Evolutionary conservation across 495 filamentous ascomycete species (phyloP).

Genomic region (Clavariopsis aquatica): DNA sequence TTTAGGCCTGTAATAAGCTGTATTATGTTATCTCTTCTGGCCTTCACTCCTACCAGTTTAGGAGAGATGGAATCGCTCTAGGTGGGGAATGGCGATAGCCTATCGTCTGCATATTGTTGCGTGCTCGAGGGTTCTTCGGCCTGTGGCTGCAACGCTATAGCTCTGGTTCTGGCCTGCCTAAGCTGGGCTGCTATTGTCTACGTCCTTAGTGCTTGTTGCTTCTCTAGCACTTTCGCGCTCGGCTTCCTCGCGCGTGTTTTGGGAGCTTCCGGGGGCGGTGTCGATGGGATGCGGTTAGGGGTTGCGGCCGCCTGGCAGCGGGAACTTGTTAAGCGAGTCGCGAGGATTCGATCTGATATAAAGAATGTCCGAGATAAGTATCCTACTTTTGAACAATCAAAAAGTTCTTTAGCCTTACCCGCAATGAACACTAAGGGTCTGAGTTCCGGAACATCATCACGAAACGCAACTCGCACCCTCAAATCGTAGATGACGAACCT

Average conservation of each 20-base stretch:
- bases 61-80: constrained; percentile 2
- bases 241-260: constrained; percentile 16
- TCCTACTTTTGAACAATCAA: background rate
- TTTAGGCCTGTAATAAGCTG: constrained; percentile 3
- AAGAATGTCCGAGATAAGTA: constrained; percentile 7
- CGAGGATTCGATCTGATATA: constrained; percentile 6
- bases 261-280: constrained; percentile 12
- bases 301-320: constrained; percentile 7
- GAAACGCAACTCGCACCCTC: background rate
- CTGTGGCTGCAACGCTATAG: constrained; percentile 4
- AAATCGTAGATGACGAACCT: background rate
- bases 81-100: constrained; percentile 8
- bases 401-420: too few relatives aligned
- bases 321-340: constrained; percentile 8
- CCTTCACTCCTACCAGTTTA: background rate
- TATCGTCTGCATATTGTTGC: constrained; percentile 8
- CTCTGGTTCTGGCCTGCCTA: constrained; percentile 15
- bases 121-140: background rate
- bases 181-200: constrained; percentile 14
- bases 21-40: background rate
- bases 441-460: too few relatives aligned
- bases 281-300: constrained; percentile 8
- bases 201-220: constrained; percentile 2
- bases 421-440: too few relatives aligned
- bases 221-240: constrained; percentile 18